A percentile compares a stretch with the other conserved stretches of the same genome.
Conservation (phyloP, 2,329 filamentous ascomycete genomes). For the Pseudocercospora ulei region DNA sequence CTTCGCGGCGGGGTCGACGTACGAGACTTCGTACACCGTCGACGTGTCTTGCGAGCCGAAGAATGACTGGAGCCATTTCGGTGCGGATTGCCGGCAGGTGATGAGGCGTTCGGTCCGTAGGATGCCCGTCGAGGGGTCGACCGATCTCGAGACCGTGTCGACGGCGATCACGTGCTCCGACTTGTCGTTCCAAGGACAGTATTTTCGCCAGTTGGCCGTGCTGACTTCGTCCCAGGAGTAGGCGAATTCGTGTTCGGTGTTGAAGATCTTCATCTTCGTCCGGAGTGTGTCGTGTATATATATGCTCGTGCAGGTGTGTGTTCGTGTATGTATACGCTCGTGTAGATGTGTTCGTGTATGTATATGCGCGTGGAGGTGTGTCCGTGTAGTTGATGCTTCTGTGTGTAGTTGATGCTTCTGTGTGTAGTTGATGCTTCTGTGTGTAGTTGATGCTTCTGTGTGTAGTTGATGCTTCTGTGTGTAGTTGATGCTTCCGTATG, state of each 20-base stretch:
- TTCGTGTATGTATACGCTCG: neutral
- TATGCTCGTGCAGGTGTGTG: too few species aligned
- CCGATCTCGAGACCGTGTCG: constrained; percentile 70
- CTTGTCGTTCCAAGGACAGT: constrained; percentile 95
- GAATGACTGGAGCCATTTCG: constrained; percentile 69
- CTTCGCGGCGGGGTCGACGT: constrained; percentile 73
- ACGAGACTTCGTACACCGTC: constrained; percentile 89
- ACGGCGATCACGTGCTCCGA: constrained; percentile 94
- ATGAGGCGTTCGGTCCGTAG: constrained; percentile 62
- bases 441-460: too few species aligned
- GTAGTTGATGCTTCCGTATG: too few species aligned
- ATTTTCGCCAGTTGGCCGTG: constrained; percentile 96
- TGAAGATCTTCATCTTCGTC: constrained; percentile 90
- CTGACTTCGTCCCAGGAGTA: constrained; percentile 99
- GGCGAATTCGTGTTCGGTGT: constrained; percentile 78
- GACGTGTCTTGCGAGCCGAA: constrained; percentile 72
- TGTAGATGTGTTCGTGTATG: too few species aligned
- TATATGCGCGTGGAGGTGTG: too few species aligned
- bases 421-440: too few species aligned
- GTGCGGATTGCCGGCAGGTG: constrained; percentile 55
- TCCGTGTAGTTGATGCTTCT: too few species aligned
- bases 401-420: too few species aligned
- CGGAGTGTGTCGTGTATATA: constrained; percentile 3
- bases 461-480: too few species aligned
- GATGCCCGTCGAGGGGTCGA: constrained; percentile 57